Conservation (phyloP, 1,284 basidiomycete genomes). For the Dichomitus squalens region DNA sequence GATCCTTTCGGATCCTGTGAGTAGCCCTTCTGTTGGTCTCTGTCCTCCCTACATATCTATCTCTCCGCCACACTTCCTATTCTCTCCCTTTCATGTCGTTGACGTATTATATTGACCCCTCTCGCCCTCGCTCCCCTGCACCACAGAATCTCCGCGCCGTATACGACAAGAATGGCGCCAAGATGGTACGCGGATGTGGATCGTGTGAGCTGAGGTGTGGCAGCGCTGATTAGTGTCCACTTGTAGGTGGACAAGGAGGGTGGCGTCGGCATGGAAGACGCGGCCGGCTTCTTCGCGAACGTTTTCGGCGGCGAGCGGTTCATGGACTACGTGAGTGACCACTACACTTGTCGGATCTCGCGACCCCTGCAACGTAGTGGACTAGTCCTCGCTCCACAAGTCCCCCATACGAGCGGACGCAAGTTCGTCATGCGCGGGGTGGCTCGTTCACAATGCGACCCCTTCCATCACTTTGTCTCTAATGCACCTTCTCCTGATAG, state of each 20-base stretch:
- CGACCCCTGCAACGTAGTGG: no score
- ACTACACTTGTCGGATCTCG: not conserved
- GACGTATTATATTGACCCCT: no score
- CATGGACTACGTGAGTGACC: constrained; percentile 74
- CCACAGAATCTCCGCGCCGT: constrained; percentile 81
- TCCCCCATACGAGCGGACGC: no score
- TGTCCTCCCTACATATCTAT: no score
- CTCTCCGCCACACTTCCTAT: not conserved
- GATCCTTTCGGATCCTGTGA: constrained; percentile 81
- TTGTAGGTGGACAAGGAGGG: constrained; percentile 71
- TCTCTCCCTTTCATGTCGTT: constrained; percentile 10
- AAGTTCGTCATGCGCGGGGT: no score
- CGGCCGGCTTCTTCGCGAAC: constrained; percentile 88
- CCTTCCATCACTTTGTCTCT: no score
- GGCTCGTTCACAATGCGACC: no score
- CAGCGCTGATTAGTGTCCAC: not conserved
- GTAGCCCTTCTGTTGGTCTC: no score
- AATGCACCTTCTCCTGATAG: constrained; percentile 41
- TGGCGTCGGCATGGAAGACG: constrained; percentile 76
- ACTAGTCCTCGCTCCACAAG: no score
- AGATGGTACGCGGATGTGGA: constrained; percentile 55
- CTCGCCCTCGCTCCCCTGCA: constrained; percentile 30
- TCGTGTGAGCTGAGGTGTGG: not conserved
- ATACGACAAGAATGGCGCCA: constrained; percentile 95
- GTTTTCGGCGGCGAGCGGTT: constrained; percentile 92